Evolutionary conservation across 495 filamentous ascomycete species (phyloP).

Genomic region (Penicillium waksmanii): DNA sequence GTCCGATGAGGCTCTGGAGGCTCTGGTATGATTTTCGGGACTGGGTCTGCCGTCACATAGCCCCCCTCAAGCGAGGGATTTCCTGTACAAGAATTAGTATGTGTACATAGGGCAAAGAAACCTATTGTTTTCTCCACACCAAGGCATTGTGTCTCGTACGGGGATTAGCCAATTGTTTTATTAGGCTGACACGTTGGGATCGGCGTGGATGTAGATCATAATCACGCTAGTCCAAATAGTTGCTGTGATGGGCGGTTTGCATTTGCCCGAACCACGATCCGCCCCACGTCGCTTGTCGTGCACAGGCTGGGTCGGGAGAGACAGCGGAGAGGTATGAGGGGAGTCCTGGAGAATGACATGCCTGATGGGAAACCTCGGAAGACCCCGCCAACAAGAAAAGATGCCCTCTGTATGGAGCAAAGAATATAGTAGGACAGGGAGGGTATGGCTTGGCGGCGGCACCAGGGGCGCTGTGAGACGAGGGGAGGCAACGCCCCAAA

Average conservation of each 20-base stretch:
- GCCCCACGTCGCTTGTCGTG: not conserved
- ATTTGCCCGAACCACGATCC: not conserved
- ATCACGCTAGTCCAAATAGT: slow-evolving; percentile 13
- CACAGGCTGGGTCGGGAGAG: not conserved
- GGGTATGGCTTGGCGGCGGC: slow-evolving; percentile 18
- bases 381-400: not conserved
- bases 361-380: not conserved
- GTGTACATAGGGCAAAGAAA: slow-evolving; percentile 6
- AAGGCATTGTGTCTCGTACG: not conserved
- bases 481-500: slow-evolving; percentile 14
- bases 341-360: too few relatives aligned
- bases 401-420: not conserved
- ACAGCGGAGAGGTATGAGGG: not conserved
- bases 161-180: slow-evolving; percentile 1
- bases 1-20: not conserved
- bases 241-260: not conserved
- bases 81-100: slow-evolving; percentile 1
- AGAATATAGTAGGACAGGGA: not conserved
- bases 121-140: slow-evolving; percentile 3
- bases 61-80: not conserved
- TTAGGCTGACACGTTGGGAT: slow-evolving; percentile 11
- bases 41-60: not conserved
- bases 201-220: slow-evolving; percentile 18
- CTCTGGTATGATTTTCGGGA: slow-evolving; percentile 10
- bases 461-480: slow-evolving; percentile 31